Percentiles rank a stretch among this genome's conserved stretches.
These are phyloP conservation scores for Favolaschia claudopus DNA, from an alignment of 768 basidiomycete genomes.

Conservation along the genomic window DNA sequence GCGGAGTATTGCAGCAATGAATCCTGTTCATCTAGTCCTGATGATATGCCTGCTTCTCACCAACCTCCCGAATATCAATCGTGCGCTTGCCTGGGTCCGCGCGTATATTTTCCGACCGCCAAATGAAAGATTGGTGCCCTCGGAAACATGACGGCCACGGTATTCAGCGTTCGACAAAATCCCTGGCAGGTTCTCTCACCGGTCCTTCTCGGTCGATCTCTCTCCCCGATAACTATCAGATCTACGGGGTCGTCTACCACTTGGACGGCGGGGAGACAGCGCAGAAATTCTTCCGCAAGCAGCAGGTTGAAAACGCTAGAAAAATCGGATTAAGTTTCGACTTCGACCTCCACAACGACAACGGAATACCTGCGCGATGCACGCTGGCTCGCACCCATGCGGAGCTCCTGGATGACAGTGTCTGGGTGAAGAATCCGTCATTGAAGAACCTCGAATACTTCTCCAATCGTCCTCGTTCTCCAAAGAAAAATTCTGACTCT, in stretches of 20 bases:
- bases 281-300: conserved; percentile 2
- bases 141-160: conserved; percentile 8
- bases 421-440: not conserved
- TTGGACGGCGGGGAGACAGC: conserved; percentile 4
- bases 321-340: not conserved
- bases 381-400: not conserved
- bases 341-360: not conserved
- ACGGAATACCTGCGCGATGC: not conserved
- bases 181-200: not conserved
- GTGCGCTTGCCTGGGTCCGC: too few species aligned
- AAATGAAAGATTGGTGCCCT: too few species aligned
- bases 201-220: not conserved
- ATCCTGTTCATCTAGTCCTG: too few species aligned
- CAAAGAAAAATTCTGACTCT: too few species aligned
- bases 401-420: not conserved
- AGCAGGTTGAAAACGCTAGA: not conserved
- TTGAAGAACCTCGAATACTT: not conserved
- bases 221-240: not conserved
- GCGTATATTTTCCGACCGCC: too few species aligned
- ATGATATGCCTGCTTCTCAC: too few species aligned
- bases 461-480: not conserved
- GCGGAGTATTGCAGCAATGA: too few species aligned
- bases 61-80: too few species aligned
- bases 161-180: not conserved
- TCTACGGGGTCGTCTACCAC: conserved; percentile 5